Conservation (phyloP, 1,139 yeast species). For the Suhomyces chickasaworum region DNA sequence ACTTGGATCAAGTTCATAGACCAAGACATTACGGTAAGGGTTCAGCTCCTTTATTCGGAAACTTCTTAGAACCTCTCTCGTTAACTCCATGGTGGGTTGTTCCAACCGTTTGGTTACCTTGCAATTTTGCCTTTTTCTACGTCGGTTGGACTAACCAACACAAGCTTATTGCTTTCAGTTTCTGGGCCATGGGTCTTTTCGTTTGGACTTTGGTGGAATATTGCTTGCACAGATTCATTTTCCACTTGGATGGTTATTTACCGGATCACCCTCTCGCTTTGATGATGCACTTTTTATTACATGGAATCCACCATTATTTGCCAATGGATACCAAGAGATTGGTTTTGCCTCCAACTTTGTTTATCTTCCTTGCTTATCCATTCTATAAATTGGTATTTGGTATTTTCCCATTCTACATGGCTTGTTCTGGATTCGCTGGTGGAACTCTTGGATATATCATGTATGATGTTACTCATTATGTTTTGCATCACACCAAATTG, state of each 20-base stretch:
- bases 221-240: slow-evolving; percentile 81
- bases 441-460: slow-evolving; percentile 90
- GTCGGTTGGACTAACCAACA: slow-evolving; percentile 42
- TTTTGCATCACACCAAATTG: slow-evolving; percentile 81
- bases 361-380: slow-evolving; percentile 49
- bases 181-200: slow-evolving; percentile 65
- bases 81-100: slow-evolving; percentile 66
- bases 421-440: slow-evolving; percentile 76
- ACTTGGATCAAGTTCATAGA: slow-evolving; percentile 93
- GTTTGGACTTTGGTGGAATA: slow-evolving; percentile 95
- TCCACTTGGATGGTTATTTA: slow-evolving; percentile 84
- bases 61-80: slow-evolving; percentile 51
- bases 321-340: slow-evolving; percentile 95
- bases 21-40: slow-evolving; percentile 87
- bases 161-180: slow-evolving; percentile 40
- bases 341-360: slow-evolving; percentile 94
- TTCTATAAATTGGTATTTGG: slow-evolving; percentile 43
- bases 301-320: slow-evolving; percentile 94
- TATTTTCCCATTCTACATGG: slow-evolving; percentile 48
- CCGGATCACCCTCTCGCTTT: slow-evolving; percentile 79
- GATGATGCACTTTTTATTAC: slow-evolving; percentile 84
- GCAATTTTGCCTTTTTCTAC: slow-evolving; percentile 54
- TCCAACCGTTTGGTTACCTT: slow-evolving; percentile 88
- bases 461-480: slow-evolving; percentile 85
- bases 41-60: slow-evolving; percentile 73